These are phyloP conservation scores for Candida orba DNA, from an alignment of 805 yeast genomes.

Conservation along the genomic window DNA sequence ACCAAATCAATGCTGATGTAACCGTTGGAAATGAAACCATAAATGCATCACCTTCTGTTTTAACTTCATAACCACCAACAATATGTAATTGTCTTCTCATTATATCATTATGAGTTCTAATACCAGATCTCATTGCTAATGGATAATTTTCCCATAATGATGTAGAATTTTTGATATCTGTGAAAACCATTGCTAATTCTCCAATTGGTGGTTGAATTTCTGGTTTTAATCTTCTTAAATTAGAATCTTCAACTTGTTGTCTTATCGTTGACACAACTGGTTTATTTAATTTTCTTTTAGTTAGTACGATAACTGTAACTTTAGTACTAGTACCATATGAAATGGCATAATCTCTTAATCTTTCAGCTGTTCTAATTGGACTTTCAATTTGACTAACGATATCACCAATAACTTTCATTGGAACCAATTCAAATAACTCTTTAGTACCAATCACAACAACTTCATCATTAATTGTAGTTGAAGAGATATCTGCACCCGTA, in stretches of 20 bases:
- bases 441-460: slow-evolving; percentile 78
- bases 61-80: slow-evolving; percentile 96
- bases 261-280: slow-evolving; percentile 30
- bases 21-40: slow-evolving; percentile 96
- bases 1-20: slow-evolving; percentile 86
- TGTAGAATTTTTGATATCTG: slow-evolving; percentile 95
- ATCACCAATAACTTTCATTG: slow-evolving; percentile 84
- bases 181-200: slow-evolving; percentile 89
- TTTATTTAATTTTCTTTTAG: slow-evolving; percentile 45
- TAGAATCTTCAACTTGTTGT: slow-evolving; percentile 64
- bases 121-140: slow-evolving; percentile 92
- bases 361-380: slow-evolving; percentile 89
- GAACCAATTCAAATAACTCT: slow-evolving; percentile 78
- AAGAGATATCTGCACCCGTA: slow-evolving; percentile 76
- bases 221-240: slow-evolving; percentile 73
- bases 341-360: slow-evolving; percentile 87
- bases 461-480: slow-evolving; percentile 63
- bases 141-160: slow-evolving; percentile 90
- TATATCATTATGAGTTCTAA: slow-evolving; percentile 84
- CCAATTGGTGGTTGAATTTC: slow-evolving; percentile 96
- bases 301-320: slow-evolving; percentile 72
- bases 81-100: slow-evolving; percentile 92
- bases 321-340: slow-evolving; percentile 84
- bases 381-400: slow-evolving; percentile 74
- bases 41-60: slow-evolving; percentile 98